Base-by-base conservation (phyloP, 345 rosid species). In the Microcos paniculata region DNA sequence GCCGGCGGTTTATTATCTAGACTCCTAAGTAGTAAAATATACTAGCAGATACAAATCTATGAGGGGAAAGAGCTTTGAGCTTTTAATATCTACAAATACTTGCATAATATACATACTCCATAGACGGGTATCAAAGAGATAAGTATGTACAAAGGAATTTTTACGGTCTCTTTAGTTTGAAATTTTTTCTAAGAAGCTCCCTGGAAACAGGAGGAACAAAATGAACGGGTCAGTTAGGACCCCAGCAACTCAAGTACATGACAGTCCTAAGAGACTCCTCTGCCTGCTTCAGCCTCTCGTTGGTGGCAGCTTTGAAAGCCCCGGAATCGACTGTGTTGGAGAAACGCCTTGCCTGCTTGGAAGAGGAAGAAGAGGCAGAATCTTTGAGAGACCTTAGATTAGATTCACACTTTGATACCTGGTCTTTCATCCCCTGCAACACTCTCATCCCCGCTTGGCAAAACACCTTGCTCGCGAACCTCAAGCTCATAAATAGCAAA, bases 231-330 rank as follows among this genome's bases (percentile, higher is more conserved):
- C 70, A 88, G 58, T 81, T 85, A 33, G 92, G 96, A 80, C 87
- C 94, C 98, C 98, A 93, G 57, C 96, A 93, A 80, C 96, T 91
- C 87, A 93, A 83, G 62, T 79, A 93, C 96, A 93, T 91, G 48
- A 93, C 84, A 4, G 89, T 91, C 73, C 96, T 79, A 0, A 93
- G 85, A 38, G 98, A 90, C 72, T 93, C 96, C 66, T 93, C 94
- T 0, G 91, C 85, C 65, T 81, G 83, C 78, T 84, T 88, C 3
- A 77, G 38, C 80, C 79, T 85, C 76, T 89, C 90, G 28, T 65
- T 77, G 74, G 83, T 82, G 59, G 84, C 79, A 21, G 82, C 78
- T 53, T 73, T 78, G 40, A 63, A 71, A 3, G 79, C 76, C 2
- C 78, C 81, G 1, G 93, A 78, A 65, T 87, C 90, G 4, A 82